phyloP scores from a whole-genome alignment of 805 yeast species.

The Ascoidea asiatica region DNA sequence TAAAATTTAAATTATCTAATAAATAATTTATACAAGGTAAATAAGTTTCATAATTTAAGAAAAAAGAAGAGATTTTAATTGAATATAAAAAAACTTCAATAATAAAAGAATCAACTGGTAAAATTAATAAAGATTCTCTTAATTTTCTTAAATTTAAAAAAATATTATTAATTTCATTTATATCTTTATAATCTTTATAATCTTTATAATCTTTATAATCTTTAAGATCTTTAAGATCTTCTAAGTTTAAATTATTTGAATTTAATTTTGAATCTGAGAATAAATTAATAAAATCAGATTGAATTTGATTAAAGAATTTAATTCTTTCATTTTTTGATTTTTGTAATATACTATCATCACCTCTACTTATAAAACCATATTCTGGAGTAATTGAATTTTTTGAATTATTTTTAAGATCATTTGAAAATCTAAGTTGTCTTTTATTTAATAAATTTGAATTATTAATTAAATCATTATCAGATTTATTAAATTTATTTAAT shows the following conservation, averaged over 20 bases:
- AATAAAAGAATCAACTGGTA: slow-evolving; percentile 26
- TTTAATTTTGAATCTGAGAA: neutral
- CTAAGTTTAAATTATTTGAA: neutral
- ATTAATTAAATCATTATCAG: neutral
- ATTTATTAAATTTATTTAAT: too few relatives aligned
- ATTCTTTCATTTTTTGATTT: neutral
- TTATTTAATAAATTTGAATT: neutral
- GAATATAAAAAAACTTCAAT: slow-evolving; percentile 36
- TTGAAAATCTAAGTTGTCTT: neutral
- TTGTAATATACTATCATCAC: slow-evolving; percentile 5
- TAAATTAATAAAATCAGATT: neutral
- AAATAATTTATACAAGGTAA: slow-evolving; percentile 34
- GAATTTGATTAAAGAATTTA: neutral
- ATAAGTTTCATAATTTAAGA: slow-evolving; percentile 44
- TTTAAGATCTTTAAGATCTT: neutral
- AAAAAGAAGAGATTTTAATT: slow-evolving; percentile 28
- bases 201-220: neutral
- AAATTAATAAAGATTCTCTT: slow-evolving; percentile 37
- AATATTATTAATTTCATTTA: slow-evolving; percentile 15
- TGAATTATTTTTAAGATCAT: too few relatives aligned
- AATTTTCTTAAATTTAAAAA: slow-evolving; percentile 33
- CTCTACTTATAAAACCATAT: slow-evolving; percentile 9
- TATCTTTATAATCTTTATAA: slow-evolving; percentile 3
- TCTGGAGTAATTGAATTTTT: neutral
- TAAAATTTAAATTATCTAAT: neutral